Evolutionary conservation across 352 stramenopile species (phyloP), one percentile per base, ranked within the genome.

Genomic region (Globisporangium echinulatum): DNA sequence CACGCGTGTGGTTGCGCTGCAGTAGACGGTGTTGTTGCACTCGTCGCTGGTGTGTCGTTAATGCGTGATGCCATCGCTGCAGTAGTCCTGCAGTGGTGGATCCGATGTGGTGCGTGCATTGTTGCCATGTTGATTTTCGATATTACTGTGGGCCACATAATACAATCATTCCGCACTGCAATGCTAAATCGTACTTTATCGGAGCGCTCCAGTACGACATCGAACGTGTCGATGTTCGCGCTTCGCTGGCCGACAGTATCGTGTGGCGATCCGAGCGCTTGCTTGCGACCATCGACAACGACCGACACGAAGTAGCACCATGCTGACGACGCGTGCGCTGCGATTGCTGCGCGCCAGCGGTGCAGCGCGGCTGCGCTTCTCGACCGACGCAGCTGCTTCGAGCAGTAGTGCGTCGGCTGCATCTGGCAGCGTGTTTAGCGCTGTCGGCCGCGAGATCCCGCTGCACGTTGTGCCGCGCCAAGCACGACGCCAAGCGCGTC

Each of bases 381-480:
- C 58, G 11, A 58, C 58, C 0, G 50, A 49, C 49, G 15, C 42
- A 3, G 39, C 38, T 19, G 48, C 40, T 7, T 38, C 7, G 43
- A 59, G 37, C 19, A 17, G 15, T 10, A 36, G 37, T 5, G 59
- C 59, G 7, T 3, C 46, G 4, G 7, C 46, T 33, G 15, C 14
- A 8, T 5, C 46, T 36, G 46, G 46, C 46, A n/a, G 17, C n/a
- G 40, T 61, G 40, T 66, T 61, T 33, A 51, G 38, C 39, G 55
- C 61, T 5, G 76, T 91, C 51, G 82, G 77, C 3, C 73, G 77
- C 39, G 77, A 92, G 38, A 49, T 88, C 2, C 72, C 74, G 14
- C 61, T 94, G 37, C 73, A 75, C 11, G 79, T 75, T 2, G 69
- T 94, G 48, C 71, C 85, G 14, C 70, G 85, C 42, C 71, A 81